These are phyloP conservation scores for Truncatella angustata DNA, from an alignment of 2,329 filamentous ascomycete genomes.

Conservation along the genomic window DNA sequence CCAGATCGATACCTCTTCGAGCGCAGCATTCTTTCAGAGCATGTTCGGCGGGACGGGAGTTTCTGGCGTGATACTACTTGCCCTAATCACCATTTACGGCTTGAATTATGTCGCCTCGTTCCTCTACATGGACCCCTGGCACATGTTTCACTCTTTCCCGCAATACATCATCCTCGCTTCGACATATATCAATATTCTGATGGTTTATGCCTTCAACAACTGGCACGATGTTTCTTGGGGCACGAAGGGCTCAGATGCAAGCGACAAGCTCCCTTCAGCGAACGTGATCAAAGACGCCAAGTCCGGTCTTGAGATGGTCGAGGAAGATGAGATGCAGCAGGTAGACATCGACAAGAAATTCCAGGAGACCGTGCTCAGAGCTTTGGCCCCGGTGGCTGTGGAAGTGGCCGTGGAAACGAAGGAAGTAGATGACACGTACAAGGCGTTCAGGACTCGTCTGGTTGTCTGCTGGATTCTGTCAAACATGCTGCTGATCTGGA, in stretches of 20 bases:
- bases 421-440: slow-evolving; percentile 95
- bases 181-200: slow-evolving; percentile 98
- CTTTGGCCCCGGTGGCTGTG: slow-evolving; percentile 77
- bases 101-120: slow-evolving; percentile 97
- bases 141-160: slow-evolving; percentile 99
- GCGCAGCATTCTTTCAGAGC: background rate
- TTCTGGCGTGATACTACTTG: slow-evolving; percentile 89
- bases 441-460: slow-evolving; percentile 96
- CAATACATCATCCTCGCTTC: slow-evolving; percentile 92
- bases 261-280: slow-evolving; percentile 87
- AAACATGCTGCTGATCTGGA: slow-evolving; percentile 80
- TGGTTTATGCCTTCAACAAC: slow-evolving; percentile 99
- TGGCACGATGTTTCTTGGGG: slow-evolving; percentile 99
- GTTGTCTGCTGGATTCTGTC: slow-evolving; percentile 96
- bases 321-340: slow-evolving; percentile 95
- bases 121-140: slow-evolving; percentile 97
- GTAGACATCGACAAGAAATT: slow-evolving; percentile 98
- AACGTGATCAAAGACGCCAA: slow-evolving; percentile 83
- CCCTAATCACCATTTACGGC: slow-evolving; percentile 90
- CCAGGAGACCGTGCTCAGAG: slow-evolving; percentile 91
- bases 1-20: slow-evolving; percentile 73
- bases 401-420: slow-evolving; percentile 78
- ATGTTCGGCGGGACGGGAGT: slow-evolving; percentile 46
- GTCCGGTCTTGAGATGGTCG: slow-evolving; percentile 87
- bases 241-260: slow-evolving; percentile 97